Conservation (phyloP, 331 rosid species). For the Ulmus americana region DNA sequence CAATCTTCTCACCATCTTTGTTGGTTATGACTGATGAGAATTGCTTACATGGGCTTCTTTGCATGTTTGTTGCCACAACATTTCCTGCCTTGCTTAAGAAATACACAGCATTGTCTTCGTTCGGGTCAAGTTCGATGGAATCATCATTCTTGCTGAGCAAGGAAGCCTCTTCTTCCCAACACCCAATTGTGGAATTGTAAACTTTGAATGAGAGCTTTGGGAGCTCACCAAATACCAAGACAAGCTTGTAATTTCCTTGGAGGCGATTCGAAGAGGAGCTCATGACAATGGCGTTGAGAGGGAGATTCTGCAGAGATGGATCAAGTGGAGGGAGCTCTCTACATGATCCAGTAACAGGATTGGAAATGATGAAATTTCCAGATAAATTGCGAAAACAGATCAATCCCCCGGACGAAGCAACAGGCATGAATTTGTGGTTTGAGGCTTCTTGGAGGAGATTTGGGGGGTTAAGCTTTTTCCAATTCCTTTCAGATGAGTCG, state of each 20-base stretch:
- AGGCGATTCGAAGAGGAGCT: conserved; percentile 24
- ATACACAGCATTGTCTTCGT: conserved; percentile 68
- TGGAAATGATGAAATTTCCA: conserved; percentile 54
- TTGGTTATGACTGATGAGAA: conserved; percentile 66
- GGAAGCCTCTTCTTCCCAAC: conserved; percentile 58
- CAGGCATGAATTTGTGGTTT: conserved; percentile 58
- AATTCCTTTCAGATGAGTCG: conserved; percentile 66
- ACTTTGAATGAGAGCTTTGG: conserved; percentile 53
- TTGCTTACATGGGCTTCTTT: conserved; percentile 88
- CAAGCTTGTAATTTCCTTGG: conserved; percentile 47
- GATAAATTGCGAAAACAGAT: conserved; percentile 60
- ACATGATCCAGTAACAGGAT: conserved; percentile 62
- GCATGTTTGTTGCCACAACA: conserved; percentile 82
- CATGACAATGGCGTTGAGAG: conserved; percentile 83
- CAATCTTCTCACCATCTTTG: conserved; percentile 48
- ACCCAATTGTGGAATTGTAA: conserved; percentile 44
- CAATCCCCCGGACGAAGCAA: conserved; percentile 83
- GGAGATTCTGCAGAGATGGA: conserved; percentile 26
- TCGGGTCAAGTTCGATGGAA: conserved; percentile 39
- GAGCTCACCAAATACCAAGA: conserved; percentile 63
- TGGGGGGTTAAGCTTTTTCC: conserved; percentile 65
- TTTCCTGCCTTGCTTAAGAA: conserved; percentile 83
- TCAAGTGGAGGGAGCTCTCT: conserved; percentile 55
- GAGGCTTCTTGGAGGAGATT: conserved; percentile 32
- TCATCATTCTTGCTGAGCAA: conserved; percentile 41